Percentiles rank a stretch among this genome's conserved stretches.
Evolutionary conservation across 352 stramenopile species (phyloP).

Genomic region (Peronospora destructor): DNA sequence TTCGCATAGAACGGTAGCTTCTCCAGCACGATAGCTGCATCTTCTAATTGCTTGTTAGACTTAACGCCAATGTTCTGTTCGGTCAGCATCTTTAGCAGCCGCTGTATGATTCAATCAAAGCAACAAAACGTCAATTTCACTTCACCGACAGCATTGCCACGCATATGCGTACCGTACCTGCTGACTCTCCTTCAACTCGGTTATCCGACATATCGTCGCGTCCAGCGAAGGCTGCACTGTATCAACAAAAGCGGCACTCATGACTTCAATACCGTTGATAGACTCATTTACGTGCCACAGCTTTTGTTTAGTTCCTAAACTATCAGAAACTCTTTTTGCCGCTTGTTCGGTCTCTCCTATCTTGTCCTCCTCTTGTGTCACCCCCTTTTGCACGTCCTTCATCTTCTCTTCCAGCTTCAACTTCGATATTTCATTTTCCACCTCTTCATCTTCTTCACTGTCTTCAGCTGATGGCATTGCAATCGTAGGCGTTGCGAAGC

Average conservation of each 20-base stretch:
- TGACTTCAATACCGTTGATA: slow-evolving; percentile 45
- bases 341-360: slow-evolving; percentile 6
- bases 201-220: slow-evolving; percentile 61
- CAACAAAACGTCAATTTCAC: slow-evolving; percentile 4
- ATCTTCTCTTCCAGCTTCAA: slow-evolving; percentile 6
- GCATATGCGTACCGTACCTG: slow-evolving; percentile 10
- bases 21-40: slow-evolving; percentile 54
- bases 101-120: slow-evolving; percentile 24
- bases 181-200: slow-evolving; percentile 50
- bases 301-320: slow-evolving; percentile 14
- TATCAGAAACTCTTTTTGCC: neutral
- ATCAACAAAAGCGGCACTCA: slow-evolving; percentile 47
- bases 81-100: slow-evolving; percentile 40
- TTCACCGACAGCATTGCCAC: neutral
- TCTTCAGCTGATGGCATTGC: slow-evolving; percentile 16
- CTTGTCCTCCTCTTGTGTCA: slow-evolving; percentile 6
- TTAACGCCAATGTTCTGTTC: slow-evolving; percentile 47
- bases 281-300: slow-evolving; percentile 37
- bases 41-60: slow-evolving; percentile 51
- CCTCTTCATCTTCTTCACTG: slow-evolving; percentile 39
- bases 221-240: slow-evolving; percentile 57
- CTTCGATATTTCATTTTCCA: slow-evolving; percentile 2
- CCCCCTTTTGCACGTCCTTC: neutral
- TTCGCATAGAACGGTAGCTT: slow-evolving; percentile 63
- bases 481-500: slow-evolving; percentile 27